Evolutionary conservation across 768 basidiomycete genomes (phyloP), one percentile per base, ranked within the genome.

Genomic region (Auricularia cornea): DNA sequence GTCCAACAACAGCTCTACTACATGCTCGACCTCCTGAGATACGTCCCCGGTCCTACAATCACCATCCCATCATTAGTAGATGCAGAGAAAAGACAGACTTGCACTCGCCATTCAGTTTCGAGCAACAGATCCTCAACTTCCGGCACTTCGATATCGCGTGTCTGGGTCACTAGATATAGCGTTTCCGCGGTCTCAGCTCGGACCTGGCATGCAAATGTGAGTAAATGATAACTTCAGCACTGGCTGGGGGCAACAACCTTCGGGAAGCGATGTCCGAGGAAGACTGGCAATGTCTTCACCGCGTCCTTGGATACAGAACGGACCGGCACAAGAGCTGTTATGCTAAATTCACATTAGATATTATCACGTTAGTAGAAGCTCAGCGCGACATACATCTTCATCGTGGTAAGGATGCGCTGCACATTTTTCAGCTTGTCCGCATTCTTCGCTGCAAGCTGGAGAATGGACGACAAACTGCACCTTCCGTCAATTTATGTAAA

Each of bases 181-280:
- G 88, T 84, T 72, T 96, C 94, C 2, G 92, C 90, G 1, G 90
- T 86, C 64, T 87, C 84, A 11, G 86, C 80, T 62, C 94, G 86
- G 62, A 94, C 79, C 93, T 96, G 67, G 31, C 11, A n/a, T 14
- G 35, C 3, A 14, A 44, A 16, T 2, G 3, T 20, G 30, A 51
- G 41, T 48, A 20, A 20, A 18, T 40, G 8, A 8, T 40, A 8
- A 23, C 44, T 23, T 23, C 16, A n/a, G n/a, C n/a, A n/a, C 6
- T 20, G 23, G 44, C 20, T 5, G 20, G 20, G 44, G 44, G 44
- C n/a, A 73, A 80, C 70, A 70, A 94, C 94, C 75, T 81, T 86
- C 48, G 94, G 93, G 74, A 89, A 93, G 60, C 81, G 78, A 73
- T 98, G 94, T 2, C 77, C 75, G 60, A 98, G 80, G 74, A 94